phyloP scores from a whole-genome alignment of 139 green algal genomes.

The Chlorella sorokiniana region DNA sequence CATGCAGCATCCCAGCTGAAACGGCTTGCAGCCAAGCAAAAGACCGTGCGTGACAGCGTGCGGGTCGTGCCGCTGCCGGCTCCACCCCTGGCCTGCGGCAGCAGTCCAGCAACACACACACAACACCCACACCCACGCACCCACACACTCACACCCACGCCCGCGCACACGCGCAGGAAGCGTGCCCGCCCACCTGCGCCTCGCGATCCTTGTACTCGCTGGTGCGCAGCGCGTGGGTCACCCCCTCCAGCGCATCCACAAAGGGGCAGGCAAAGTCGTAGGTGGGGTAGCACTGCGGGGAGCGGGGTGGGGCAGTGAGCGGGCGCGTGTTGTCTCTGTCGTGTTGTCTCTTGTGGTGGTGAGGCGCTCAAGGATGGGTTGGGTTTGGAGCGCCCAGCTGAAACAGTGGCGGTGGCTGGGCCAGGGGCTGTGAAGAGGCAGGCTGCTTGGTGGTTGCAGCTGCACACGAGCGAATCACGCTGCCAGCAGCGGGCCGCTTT shows the following conservation, averaged over 20 bases:
- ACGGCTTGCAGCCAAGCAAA: not conserved
- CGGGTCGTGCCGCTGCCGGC: not conserved
- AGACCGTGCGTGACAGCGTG: not conserved
- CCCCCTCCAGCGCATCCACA: constrained; percentile 91
- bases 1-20: not conserved
- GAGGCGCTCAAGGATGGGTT: not conserved
- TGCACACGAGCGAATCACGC: not conserved
- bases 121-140: not conserved
- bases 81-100: not conserved
- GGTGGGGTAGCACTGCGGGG: constrained; percentile 92
- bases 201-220: constrained; percentile 94
- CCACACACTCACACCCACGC: not conserved
- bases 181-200: constrained; percentile 14
- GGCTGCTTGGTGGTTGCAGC: too few species aligned
- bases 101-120: not conserved
- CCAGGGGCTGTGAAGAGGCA: not conserved
- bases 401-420: not conserved
- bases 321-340: not conserved
- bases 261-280: constrained; percentile 99
- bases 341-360: not conserved
- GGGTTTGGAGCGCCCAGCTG: not conserved
- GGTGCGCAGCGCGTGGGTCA: constrained; percentile 96
- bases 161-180: not conserved
- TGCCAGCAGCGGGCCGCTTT: not conserved
- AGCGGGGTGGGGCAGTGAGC: not conserved